Base-by-base conservation (phyloP, 306 rosid genomes). In the Cicer judaicum region DNA sequence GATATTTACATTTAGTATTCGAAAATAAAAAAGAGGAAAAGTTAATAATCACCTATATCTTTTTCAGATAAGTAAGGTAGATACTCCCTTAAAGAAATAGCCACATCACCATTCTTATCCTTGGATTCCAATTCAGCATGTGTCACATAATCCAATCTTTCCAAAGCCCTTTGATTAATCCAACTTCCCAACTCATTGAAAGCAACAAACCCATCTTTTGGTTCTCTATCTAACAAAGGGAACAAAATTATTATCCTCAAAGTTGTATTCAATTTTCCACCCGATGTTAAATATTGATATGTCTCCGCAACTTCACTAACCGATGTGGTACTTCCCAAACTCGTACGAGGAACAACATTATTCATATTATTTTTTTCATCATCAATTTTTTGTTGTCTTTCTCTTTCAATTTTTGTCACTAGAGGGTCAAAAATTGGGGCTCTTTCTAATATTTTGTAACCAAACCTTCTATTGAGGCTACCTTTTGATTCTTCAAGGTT, bases 171-270 rank as follows among this genome's bases (percentile, higher is more conserved):
- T 7, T 80, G 70, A 9, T 72, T 64, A 60, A 84, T 57, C 96
- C 98, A 89, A 55, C 68, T 77, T 68, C 66, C 65, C 21, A 91
- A 72, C 84, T 91, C 96, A 10, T 80, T 54, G 49, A 72, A 80
- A 80, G 40, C 76, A 52, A 93, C 59, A 7, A 46, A 57, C 5
- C 89, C 86, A 71, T 93, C 93, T 55, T 78, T 62, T 0, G 96
- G 89, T 12, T 82, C 82, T 50, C 75, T 74, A 67, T 91, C 98
- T 64, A 93, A 53, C 72, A 85, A 61, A 29, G 98, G 97, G 77
- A 91, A 91, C 83, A 93, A 60, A 47, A 79, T 79, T 13, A 79
- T 11, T 75, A 91, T 42, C 84, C 98, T 85, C 77, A 80, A 72
- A 3, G 98, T 86, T 5, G 90, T 78, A 55, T 93, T 93, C 76